Evolutionary conservation across 108 stramenopile species (phyloP).

Genomic region (Cyclotella cryptica): DNA sequence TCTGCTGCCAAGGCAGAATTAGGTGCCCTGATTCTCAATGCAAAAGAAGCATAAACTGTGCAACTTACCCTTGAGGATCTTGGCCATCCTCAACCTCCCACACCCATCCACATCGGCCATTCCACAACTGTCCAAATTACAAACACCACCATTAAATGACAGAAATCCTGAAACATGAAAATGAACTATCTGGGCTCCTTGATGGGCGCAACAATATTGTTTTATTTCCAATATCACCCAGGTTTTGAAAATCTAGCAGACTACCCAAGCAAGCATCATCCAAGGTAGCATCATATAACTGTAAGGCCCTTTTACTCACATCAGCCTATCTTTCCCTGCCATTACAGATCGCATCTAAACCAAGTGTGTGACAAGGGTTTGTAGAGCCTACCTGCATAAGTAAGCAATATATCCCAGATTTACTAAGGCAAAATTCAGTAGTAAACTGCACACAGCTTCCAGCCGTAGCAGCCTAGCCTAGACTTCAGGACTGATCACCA

Average conservation of each 20-base stretch:
- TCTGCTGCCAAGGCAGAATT: slow-evolving; percentile 54
- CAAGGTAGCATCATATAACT: background rate
- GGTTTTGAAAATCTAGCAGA: background rate
- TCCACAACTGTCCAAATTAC: slow-evolving; percentile 43
- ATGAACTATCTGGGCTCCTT: background rate
- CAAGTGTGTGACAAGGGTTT: background rate
- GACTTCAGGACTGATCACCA: too few relatives aligned
- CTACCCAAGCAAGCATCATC: slow-evolving; percentile 1
- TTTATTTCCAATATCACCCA: background rate
- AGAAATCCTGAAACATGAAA: background rate
- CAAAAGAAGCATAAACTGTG: slow-evolving; percentile 26
- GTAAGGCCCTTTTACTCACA: background rate
- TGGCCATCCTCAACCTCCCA: slow-evolving; percentile 38
- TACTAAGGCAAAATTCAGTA: too few relatives aligned
- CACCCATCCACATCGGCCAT: slow-evolving; percentile 48
- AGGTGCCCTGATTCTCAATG: slow-evolving; percentile 41
- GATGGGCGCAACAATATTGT: background rate
- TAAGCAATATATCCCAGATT: too few relatives aligned
- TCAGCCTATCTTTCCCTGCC: background rate
- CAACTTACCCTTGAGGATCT: slow-evolving; percentile 30
- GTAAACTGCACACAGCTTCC: too few relatives aligned
- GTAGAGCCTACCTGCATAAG: too few relatives aligned
- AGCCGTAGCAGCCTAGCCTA: too few relatives aligned
- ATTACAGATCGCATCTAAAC: background rate
- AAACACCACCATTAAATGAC: slow-evolving; percentile 38